Evolutionary conservation across 106 monocot genomes (phyloP).

Genomic region (Dendrobium catenatum): DNA sequence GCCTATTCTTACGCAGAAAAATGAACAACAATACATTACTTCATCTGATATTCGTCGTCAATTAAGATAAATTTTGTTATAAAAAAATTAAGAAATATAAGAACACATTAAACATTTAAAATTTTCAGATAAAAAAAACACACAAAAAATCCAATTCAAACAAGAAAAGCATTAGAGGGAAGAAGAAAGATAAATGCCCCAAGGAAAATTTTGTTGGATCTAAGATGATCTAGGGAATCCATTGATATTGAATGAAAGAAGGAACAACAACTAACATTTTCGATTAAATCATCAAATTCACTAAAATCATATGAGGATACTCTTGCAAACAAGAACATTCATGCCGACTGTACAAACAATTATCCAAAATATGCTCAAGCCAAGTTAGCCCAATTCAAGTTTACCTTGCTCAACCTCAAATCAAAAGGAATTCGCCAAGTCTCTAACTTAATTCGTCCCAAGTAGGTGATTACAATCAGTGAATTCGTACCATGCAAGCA

Average conservation of each 20-base stretch:
- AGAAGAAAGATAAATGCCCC: neutral
- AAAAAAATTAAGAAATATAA: neutral
- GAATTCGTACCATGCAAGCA: too few relatives aligned
- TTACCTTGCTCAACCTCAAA: too few relatives aligned
- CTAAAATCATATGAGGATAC: neutral
- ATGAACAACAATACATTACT: neutral
- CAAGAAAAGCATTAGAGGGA: neutral
- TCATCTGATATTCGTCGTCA: neutral
- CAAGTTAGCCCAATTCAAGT: too few relatives aligned
- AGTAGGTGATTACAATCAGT: too few relatives aligned
- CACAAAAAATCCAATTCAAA: neutral
- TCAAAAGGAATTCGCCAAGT: too few relatives aligned
- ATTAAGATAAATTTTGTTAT: neutral
- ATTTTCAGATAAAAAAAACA: neutral
- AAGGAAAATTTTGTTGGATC: neutral
- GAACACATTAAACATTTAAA: neutral
- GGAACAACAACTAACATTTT: neutral
- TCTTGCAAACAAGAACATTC: too few relatives aligned
- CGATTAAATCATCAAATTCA: neutral
- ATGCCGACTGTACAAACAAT: too few relatives aligned
- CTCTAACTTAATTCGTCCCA: too few relatives aligned
- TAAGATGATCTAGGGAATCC: neutral
- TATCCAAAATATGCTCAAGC: too few relatives aligned
- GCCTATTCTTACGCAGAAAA: conserved; percentile 21
- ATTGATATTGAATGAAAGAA: neutral